phyloP scores from a whole-genome alignment of 1,284 basidiomycete genomes.

The Grifola frondosa region DNA sequence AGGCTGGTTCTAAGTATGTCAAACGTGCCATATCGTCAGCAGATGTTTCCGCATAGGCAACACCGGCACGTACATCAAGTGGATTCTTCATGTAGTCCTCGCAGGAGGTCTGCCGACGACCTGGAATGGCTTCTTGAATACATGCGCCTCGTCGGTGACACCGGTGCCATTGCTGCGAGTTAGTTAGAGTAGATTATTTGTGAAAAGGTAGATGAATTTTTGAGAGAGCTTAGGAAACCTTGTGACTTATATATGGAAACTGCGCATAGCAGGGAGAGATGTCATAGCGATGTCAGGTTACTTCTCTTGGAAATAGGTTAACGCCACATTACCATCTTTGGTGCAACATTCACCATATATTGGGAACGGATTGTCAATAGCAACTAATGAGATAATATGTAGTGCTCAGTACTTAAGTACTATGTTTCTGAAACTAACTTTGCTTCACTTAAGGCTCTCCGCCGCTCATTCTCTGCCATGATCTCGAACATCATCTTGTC shows the following conservation, averaged over 20 bases:
- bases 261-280: too few species aligned
- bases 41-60: not conserved
- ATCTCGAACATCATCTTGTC: constrained; percentile 38
- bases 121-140: constrained; percentile 34
- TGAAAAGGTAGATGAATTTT: constrained; percentile 7
- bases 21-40: not conserved
- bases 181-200: constrained; percentile 15
- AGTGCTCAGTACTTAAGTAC: too few species aligned
- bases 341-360: too few species aligned
- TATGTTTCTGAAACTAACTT: too few species aligned
- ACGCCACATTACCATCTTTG: too few species aligned
- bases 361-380: too few species aligned
- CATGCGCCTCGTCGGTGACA: constrained; percentile 18
- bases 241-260: too few species aligned
- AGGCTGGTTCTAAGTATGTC: constrained; percentile 10
- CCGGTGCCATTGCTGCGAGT: constrained; percentile 12
- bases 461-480: constrained; percentile 26
- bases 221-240: not conserved
- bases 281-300: too few species aligned
- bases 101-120: constrained; percentile 28
- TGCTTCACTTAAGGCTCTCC: too few species aligned
- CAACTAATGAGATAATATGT: too few species aligned
- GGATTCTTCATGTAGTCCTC: constrained; percentile 34
- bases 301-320: too few species aligned
- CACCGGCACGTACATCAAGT: constrained; percentile 26